A percentile compares a stretch with the other conserved stretches of the same genome.
Evolutionary conservation across 2,329 filamentous ascomycete species (phyloP).

Genomic region (Calonectria leucothoes): DNA sequence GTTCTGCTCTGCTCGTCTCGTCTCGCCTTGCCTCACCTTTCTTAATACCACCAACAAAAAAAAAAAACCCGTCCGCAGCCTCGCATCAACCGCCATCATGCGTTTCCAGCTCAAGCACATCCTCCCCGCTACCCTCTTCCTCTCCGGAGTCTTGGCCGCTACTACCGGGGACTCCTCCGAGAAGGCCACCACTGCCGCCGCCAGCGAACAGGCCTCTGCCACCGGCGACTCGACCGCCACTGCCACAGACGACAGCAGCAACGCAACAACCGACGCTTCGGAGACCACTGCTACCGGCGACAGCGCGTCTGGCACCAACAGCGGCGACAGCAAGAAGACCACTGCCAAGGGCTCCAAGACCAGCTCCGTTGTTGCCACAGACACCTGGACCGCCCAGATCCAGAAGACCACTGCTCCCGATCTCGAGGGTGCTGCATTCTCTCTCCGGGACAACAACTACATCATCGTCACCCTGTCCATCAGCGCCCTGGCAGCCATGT

Average conservation of each 20-base stretch:
- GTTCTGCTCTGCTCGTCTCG: no score
- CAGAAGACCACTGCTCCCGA: slow-evolving; percentile 37
- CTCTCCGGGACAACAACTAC: slow-evolving; percentile 33
- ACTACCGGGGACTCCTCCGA: slow-evolving; percentile 24
- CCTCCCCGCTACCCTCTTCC: slow-evolving; percentile 38
- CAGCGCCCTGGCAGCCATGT: slow-evolving; percentile 40
- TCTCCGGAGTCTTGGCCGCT: slow-evolving; percentile 36
- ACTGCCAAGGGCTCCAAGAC: slow-evolving; percentile 25
- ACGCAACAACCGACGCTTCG: slow-evolving; percentile 2
- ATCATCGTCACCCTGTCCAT: slow-evolving; percentile 38
- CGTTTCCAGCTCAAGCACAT: slow-evolving; percentile 41
- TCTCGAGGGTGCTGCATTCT: slow-evolving; percentile 33
- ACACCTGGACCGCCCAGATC: slow-evolving; percentile 35
- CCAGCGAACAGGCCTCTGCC: slow-evolving; percentile 21
- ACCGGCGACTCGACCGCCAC: slow-evolving; percentile 31
- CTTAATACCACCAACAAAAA: background rate
- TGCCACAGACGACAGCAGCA: slow-evolving; percentile 24
- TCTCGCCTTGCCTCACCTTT: background rate
- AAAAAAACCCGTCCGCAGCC: background rate
- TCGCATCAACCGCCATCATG: slow-evolving; percentile 32
- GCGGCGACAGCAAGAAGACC: slow-evolving; percentile 14
- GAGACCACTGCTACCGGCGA: slow-evolving; percentile 23
- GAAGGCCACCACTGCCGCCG: slow-evolving; percentile 15
- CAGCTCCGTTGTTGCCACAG: slow-evolving; percentile 11
- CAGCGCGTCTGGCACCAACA: background rate